These are phyloP conservation scores for Debaryomyces tyrocola DNA, from an alignment of 805 yeast species.

Conservation along the genomic window DNA sequence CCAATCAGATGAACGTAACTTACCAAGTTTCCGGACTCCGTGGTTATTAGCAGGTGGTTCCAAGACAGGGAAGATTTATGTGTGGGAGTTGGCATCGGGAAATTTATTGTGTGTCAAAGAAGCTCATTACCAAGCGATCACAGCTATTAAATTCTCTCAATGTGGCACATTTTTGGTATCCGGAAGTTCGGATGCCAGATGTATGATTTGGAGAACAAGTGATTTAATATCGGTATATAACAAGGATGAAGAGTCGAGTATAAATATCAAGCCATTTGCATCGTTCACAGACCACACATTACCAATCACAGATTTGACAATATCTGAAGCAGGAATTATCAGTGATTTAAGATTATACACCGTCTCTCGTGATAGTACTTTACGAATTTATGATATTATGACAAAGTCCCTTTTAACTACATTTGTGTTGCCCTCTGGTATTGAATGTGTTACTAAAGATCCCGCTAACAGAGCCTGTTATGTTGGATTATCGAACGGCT, in stretches of 20 bases:
- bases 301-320: slow-evolving; percentile 48
- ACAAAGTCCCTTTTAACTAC: slow-evolving; percentile 57
- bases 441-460: slow-evolving; percentile 63
- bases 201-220: slow-evolving; percentile 67
- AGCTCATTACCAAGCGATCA: slow-evolving; percentile 79
- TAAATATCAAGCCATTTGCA: slow-evolving; percentile 52
- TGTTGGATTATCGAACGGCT: slow-evolving; percentile 67
- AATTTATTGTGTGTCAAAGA: slow-evolving; percentile 68
- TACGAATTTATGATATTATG: slow-evolving; percentile 65
- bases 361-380: slow-evolving; percentile 70
- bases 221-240: slow-evolving; percentile 50
- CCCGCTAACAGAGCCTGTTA: slow-evolving; percentile 77
- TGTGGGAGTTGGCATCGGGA: slow-evolving; percentile 88
- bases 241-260: slow-evolving; percentile 27
- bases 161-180: slow-evolving; percentile 68
- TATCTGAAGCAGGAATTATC: slow-evolving; percentile 50
- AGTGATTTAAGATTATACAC: slow-evolving; percentile 67
- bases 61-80: slow-evolving; percentile 68
- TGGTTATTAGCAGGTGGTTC: slow-evolving; percentile 77
- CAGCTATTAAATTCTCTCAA: slow-evolving; percentile 54
- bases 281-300: slow-evolving; percentile 63
- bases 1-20: slow-evolving; percentile 5
- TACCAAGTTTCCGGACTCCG: slow-evolving; percentile 50
- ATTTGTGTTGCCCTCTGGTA: slow-evolving; percentile 61
- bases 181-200: slow-evolving; percentile 81